A percentile compares a stretch with the other conserved stretches of the same genome.
These are phyloP conservation scores for Penicillium roqueforti DNA, from an alignment of 495 filamentous ascomycete species.

Conservation along the genomic window DNA sequence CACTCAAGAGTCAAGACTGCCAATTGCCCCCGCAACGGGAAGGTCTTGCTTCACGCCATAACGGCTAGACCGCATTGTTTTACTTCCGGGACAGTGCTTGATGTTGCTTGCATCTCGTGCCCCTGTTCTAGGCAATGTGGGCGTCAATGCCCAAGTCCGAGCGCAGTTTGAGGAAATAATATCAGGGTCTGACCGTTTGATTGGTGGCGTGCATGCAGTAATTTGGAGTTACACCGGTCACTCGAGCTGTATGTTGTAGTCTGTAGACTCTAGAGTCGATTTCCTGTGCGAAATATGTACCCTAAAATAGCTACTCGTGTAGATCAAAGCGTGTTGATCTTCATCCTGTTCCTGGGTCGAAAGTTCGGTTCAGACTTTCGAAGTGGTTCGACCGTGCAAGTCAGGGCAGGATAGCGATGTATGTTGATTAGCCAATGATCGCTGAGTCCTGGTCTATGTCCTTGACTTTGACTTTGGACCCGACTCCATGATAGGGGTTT, in stretches of 20 bases:
- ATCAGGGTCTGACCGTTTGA: slow-evolving; percentile 5
- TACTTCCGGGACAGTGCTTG: slow-evolving; percentile 16
- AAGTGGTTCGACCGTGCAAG: slow-evolving; percentile 13
- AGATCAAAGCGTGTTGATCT: slow-evolving; percentile 11
- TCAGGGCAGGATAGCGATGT: not conserved
- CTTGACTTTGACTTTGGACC: slow-evolving; percentile 1
- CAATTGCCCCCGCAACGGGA: slow-evolving; percentile 13
- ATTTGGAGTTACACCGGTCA: slow-evolving; percentile 4
- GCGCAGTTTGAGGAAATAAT: slow-evolving; percentile 1
- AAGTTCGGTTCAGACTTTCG: slow-evolving; percentile 6
- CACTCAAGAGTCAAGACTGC: too few relatives aligned
- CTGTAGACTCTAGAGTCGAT: too few relatives aligned
- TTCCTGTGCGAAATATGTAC: not conserved
- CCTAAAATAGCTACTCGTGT: not conserved
- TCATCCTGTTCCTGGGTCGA: slow-evolving; percentile 12
- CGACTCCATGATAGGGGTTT: slow-evolving; percentile 23
- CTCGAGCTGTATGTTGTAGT: not conserved
- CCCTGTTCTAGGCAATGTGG: slow-evolving; percentile 11
- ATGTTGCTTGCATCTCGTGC: slow-evolving; percentile 15
- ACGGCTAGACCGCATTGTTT: slow-evolving; percentile 12
- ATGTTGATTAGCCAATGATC: not conserved
- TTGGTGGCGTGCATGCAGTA: slow-evolving; percentile 9
- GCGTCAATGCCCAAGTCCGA: not conserved
- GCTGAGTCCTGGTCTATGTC: not conserved
- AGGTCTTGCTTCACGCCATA: slow-evolving; percentile 6